phyloP scores from a whole-genome alignment of 192 early-diverging fungal species.

The Spizellomyces sp. region DNA sequence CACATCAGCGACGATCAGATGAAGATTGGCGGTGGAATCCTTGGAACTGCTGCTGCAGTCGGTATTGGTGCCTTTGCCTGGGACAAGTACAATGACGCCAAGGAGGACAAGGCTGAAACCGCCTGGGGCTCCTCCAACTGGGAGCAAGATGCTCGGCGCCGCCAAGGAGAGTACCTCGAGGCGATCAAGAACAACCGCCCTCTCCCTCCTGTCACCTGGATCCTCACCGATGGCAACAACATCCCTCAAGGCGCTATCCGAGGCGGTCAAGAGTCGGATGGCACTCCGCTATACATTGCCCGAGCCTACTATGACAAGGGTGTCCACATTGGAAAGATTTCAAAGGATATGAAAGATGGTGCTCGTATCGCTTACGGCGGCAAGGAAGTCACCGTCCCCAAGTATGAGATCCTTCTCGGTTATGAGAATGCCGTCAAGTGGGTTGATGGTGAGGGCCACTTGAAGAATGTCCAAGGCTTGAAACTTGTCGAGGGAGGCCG shows the following conservation, averaged over 20 bases:
- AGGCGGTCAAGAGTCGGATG: constrained; percentile 61
- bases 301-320: constrained; percentile 49
- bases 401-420: constrained; percentile 67
- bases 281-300: constrained; percentile 62
- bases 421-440: constrained; percentile 57
- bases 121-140: constrained; percentile 22
- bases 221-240: constrained; percentile 25
- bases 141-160: constrained; percentile 24
- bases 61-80: constrained; percentile 40
- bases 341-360: constrained; percentile 33
- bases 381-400: constrained; percentile 50
- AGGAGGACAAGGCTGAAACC: constrained; percentile 16
- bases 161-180: constrained; percentile 28
- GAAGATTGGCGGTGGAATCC: constrained; percentile 36
- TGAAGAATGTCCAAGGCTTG: constrained; percentile 30
- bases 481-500: constrained; percentile 59
- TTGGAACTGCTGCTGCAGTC: constrained; percentile 42
- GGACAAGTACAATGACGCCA: constrained; percentile 38
- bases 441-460: constrained; percentile 46
- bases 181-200: constrained; percentile 22
- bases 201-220: constrained; percentile 30
- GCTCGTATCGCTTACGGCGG: constrained; percentile 56
- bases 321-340: constrained; percentile 43
- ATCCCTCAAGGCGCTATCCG: constrained; percentile 55
- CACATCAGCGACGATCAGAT: constrained; percentile 13